These are phyloP conservation scores for Komagataella ulmi DNA, from an alignment of 805 yeast genomes.

Conservation along the genomic window DNA sequence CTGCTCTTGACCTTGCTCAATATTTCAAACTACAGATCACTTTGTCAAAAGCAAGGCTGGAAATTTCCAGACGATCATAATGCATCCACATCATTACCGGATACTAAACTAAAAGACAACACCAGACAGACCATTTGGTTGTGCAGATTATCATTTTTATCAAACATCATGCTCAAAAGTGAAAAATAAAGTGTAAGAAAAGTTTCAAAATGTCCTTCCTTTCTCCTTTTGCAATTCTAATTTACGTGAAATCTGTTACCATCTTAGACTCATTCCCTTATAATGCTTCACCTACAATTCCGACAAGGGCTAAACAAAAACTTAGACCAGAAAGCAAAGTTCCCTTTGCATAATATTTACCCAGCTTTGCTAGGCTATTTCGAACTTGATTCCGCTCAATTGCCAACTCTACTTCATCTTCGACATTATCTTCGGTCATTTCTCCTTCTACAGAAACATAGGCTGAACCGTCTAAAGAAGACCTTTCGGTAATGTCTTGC, in stretches of 20 bases:
- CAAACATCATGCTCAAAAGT: not conserved
- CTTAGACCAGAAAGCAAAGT: slow-evolving; percentile 29
- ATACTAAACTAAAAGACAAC: no score
- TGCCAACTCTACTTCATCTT: slow-evolving; percentile 23
- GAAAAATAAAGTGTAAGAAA: not conserved
- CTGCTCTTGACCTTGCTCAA: no score
- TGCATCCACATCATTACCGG: no score
- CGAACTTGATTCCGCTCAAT: slow-evolving; percentile 23
- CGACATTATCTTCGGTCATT: slow-evolving; percentile 15
- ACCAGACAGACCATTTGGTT: no score
- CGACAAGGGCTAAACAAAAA: slow-evolving; percentile 35
- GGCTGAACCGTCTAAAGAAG: slow-evolving; percentile 30
- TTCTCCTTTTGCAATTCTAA: not conserved
- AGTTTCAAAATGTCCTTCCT: not conserved
- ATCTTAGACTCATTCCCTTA: not conserved
- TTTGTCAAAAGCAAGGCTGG: no score
- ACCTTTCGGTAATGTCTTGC: slow-evolving; percentile 16
- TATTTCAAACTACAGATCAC: no score
- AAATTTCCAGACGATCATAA: no score
- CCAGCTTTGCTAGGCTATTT: slow-evolving; percentile 18
- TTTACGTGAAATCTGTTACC: not conserved
- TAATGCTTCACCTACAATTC: slow-evolving; percentile 38
- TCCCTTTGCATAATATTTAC: slow-evolving; percentile 24
- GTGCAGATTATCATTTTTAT: no score
- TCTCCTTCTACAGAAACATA: slow-evolving; percentile 25